Conservation (phyloP, 805 yeast species). For the Wickerhamiella australiensis region DNA sequence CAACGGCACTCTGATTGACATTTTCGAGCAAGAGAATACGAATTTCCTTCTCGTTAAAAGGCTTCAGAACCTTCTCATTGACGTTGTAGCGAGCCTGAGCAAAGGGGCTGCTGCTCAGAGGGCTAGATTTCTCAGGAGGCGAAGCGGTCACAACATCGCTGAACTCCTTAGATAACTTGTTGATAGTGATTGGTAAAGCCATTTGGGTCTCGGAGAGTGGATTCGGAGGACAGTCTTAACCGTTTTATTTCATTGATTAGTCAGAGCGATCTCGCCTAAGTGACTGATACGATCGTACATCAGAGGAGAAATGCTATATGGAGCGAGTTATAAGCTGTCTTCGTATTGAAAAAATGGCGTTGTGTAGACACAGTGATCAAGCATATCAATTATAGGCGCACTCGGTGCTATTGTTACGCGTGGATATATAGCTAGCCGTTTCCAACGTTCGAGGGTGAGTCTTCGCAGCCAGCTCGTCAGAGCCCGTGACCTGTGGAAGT, state of each 20-base stretch:
- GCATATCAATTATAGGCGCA: too few species aligned
- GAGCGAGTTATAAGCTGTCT: too few species aligned
- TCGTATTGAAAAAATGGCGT: too few species aligned
- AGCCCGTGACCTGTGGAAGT: background rate
- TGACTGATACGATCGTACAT: background rate
- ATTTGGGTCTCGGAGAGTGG: slow-evolving; percentile 13
- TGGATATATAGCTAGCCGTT: too few species aligned
- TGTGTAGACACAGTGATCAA: too few species aligned
- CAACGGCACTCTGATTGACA: slow-evolving; percentile 84
- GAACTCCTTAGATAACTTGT: slow-evolving; percentile 15
- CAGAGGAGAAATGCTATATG: too few species aligned
- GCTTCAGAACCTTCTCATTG: slow-evolving; percentile 62
- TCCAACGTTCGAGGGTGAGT: background rate
- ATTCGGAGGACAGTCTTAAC: background rate
- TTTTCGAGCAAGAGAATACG: slow-evolving; percentile 85
- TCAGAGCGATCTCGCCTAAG: background rate
- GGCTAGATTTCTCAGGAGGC: slow-evolving; percentile 17
- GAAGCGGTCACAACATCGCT: slow-evolving; percentile 19
- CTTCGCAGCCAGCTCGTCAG: background rate
- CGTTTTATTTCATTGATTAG: background rate
- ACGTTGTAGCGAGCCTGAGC: slow-evolving; percentile 20
- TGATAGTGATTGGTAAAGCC: slow-evolving; percentile 27
- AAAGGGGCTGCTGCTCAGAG: slow-evolving; percentile 13
- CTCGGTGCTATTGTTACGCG: too few species aligned
- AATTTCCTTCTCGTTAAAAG: slow-evolving; percentile 90